Base-by-base conservation (phyloP, 441 rosid species). In the California macrophylla region DNA sequence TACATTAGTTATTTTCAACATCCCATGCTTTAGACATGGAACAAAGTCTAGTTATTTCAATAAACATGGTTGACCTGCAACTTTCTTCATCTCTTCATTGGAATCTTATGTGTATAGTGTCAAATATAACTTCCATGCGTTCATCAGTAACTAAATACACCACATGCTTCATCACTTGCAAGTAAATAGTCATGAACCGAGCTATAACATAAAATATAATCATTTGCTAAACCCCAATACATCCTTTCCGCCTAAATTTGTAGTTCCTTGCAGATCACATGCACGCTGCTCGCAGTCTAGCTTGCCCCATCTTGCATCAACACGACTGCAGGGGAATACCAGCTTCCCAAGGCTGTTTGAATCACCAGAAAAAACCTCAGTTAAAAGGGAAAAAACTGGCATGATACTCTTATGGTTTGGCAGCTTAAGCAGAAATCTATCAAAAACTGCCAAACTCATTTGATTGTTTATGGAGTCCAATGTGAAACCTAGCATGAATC, bases 271-370 rank as follows among this genome's bases (percentile, higher is more conserved):
- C n/a, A 93, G 76, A 78, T 93, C 97, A 66, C 98, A 93, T 56
- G 78, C 78, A 16, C 83, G 89, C 71, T 89, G 88, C 85, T 93
- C 96, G 34, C 98, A 93, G 10, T 89, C 98, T 26, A 93, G 87
- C 86, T 91, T 93, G 75, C 98, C 98, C 98, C 98, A 93, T 82
- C 96, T 87, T 75, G 97, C 95, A 81, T 91, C 92, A 23, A 89
- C 96, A 78, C 96, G 87, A 76, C 87, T 96, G 8, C 95, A 91
- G 18, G 90, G 95, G 71, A 89, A 91, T 60, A 76, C 76, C 74
- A 78, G 66, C 72, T 93, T 93, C 12, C 91, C 93, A 68, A 93
- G 84, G 85, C 98, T 93, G 90, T 71, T 62, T 52, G 26, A 23
- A 74, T 65, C 13, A 66, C 56, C 29, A 58, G 28, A 69, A 24